Percentiles rank a stretch among this genome's conserved stretches.
Conservation (phyloP, 805 yeast genomes). For the Nakazawaea ambrosiae region DNA sequence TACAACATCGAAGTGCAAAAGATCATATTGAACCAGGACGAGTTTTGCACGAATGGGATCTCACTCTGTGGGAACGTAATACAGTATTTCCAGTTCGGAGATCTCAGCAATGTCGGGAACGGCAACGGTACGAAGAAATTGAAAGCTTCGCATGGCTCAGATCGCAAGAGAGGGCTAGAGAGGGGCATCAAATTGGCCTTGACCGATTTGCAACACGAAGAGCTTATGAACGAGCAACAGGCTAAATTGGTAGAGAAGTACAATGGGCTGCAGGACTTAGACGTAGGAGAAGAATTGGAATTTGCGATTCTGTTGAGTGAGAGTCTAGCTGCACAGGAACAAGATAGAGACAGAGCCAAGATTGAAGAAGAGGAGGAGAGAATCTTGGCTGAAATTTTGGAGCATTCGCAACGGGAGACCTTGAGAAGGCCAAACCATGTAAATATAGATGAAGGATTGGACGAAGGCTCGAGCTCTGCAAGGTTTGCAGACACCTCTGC, state of each 20-base stretch:
- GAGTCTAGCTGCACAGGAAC: constrained; percentile 14
- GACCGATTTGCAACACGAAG: constrained; percentile 21
- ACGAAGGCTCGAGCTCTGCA: too few relatives aligned
- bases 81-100: constrained; percentile 43
- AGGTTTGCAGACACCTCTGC: background rate
- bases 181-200: constrained; percentile 26
- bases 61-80: constrained; percentile 32
- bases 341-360: background rate
- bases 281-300: constrained; percentile 32
- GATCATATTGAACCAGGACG: constrained; percentile 21
- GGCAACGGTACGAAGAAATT: constrained; percentile 4
- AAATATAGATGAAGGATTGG: background rate
- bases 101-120: constrained; percentile 14
- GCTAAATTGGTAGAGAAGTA: constrained; percentile 32
- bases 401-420: constrained; percentile 1
- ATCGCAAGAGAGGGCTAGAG: constrained; percentile 19
- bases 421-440: too few relatives aligned
- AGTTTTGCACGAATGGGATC: constrained; percentile 28
- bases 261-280: constrained; percentile 30
- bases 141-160: constrained; percentile 8
- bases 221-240: constrained; percentile 19
- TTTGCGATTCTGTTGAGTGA: constrained; percentile 36
- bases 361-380: background rate
- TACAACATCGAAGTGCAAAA: constrained; percentile 20
- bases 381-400: background rate